phyloP scores from a whole-genome alignment of 1,139 yeast species.

The Saccharomyces pastorianus region DNA sequence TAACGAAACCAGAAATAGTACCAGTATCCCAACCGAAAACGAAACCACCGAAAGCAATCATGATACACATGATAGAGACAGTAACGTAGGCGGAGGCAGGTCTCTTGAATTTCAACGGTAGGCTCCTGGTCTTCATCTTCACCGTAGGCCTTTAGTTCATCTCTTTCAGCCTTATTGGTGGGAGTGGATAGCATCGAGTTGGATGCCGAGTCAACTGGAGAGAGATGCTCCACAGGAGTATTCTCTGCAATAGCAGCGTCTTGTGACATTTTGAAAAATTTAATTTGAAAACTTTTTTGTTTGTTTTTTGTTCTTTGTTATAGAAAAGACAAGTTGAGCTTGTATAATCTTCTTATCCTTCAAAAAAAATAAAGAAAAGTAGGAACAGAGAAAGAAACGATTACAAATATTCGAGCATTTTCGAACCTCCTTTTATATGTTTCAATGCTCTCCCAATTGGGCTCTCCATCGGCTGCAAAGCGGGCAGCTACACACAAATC shows the following conservation, averaged over 20 bases:
- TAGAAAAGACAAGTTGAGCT: neutral
- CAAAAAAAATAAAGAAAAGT: too few species aligned
- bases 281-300: neutral
- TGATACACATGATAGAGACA: conserved; percentile 36
- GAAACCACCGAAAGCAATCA: conserved; percentile 59
- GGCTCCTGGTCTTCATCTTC: conserved; percentile 1
- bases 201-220: conserved; percentile 3
- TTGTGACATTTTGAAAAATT: neutral
- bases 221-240: conserved; percentile 4
- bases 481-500: too few species aligned
- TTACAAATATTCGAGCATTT: too few species aligned
- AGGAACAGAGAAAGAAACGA: too few species aligned
- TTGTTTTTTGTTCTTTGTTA: neutral
- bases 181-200: conserved; percentile 10
- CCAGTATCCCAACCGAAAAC: conserved; percentile 73
- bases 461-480: too few species aligned
- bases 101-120: conserved; percentile 21
- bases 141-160: conserved; percentile 10
- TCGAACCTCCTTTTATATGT: too few species aligned
- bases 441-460: too few species aligned
- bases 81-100: conserved; percentile 28
- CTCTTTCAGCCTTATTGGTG: conserved; percentile 11
- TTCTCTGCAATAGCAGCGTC: conserved; percentile 1
- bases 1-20: conserved; percentile 67
- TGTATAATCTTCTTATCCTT: neutral